Evolutionary conservation across 495 filamentous ascomycete genomes (phyloP), one percentile per base, ranked within the genome.

Genomic region (Hypoxylon subgilvum): DNA sequence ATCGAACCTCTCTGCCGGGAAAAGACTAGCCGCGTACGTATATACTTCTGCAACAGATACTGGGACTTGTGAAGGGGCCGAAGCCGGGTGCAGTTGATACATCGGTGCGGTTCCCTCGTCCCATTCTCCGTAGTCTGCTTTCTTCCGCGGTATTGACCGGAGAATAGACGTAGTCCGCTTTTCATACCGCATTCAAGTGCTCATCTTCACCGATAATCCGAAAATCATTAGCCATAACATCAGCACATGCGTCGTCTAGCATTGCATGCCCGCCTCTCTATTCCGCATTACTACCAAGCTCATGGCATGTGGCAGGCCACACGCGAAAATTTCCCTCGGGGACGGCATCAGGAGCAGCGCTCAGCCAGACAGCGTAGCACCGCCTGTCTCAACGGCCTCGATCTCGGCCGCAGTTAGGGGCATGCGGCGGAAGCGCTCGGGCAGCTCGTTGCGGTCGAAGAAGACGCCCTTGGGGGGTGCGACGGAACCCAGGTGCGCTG

Each of bases 341-440:
- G n/a, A n/a, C n/a, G n/a, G n/a, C n/a, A n/a, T n/a, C n/a, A n/a
- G 31, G 7, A 4, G 5, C 13, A 14, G 32, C 6, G 21, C 52
- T 74, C 62, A 78, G 22, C 71, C 71, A 51, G 72, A 70, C 41
- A 72, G 60, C 4, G 76, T 60, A 10, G 93, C 94, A 48, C 94
- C 94, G 21, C 91, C 95, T 22, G 88, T 88, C 83, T 97, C 92
- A 49, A 98, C 81, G 25, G 92, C 92, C 70, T 97, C 95, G 52
- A 98, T 98, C 81, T 98, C 94, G 36, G 85, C 86, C 63, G 85
- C 69, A 19, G 79, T 86, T 72, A 90, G 86, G 13, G 84, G 79
- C 10, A 82, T 76, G 46, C 93, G 81, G 64, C 88, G 84, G 79
- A 96, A 98, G 57, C 92, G 84, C 46, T 75, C 58, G 19, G 95